Evolutionary conservation across 2,329 filamentous ascomycete genomes (phyloP).

Genomic region (Aschersonia sp.): DNA sequence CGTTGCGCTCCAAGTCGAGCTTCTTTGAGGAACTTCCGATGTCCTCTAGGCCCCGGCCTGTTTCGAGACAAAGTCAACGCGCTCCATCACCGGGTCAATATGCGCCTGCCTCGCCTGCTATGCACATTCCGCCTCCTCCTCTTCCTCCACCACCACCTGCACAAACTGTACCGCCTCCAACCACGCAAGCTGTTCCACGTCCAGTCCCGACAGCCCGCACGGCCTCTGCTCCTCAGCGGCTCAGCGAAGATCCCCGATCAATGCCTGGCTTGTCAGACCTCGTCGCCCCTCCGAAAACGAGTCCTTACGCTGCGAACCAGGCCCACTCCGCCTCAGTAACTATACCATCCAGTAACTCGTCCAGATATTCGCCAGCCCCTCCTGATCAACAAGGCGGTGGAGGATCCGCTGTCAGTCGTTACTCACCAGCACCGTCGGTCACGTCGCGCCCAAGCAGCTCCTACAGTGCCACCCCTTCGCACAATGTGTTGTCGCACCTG

Average conservation of each 20-base stretch:
- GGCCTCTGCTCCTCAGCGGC: constrained; percentile 6
- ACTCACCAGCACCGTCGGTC: constrained; percentile 32
- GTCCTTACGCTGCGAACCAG: constrained; percentile 36
- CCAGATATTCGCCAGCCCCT: constrained; percentile 50
- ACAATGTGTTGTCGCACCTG: constrained; percentile 39
- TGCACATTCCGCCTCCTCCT: constrained; percentile 8
- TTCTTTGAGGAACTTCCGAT: constrained; percentile 72
- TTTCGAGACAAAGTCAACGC: constrained; percentile 35
- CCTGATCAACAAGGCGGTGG: constrained; percentile 20
- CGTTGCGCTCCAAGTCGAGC: constrained; percentile 29
- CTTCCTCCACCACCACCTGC: constrained; percentile 14
- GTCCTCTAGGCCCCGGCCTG: constrained; percentile 43
- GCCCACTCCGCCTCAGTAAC: constrained; percentile 17
- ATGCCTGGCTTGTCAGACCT: constrained; percentile 22
- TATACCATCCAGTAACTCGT: constrained; percentile 19
- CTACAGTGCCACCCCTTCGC: constrained; percentile 21
- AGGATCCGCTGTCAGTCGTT: constrained; percentile 29
- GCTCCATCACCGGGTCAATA: constrained; percentile 23
- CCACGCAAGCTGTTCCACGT: constrained; percentile 7
- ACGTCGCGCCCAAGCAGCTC: constrained; percentile 26
- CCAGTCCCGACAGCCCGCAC: constrained; percentile 9
- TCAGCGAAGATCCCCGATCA: constrained; percentile 2
- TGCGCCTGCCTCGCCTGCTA: constrained; percentile 1
- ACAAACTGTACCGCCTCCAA: constrained; percentile 12
- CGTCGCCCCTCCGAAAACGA: constrained; percentile 37